Base-by-base conservation (phyloP, 208 protist genomes). In the Acanthamoeba triangularis region DNA sequence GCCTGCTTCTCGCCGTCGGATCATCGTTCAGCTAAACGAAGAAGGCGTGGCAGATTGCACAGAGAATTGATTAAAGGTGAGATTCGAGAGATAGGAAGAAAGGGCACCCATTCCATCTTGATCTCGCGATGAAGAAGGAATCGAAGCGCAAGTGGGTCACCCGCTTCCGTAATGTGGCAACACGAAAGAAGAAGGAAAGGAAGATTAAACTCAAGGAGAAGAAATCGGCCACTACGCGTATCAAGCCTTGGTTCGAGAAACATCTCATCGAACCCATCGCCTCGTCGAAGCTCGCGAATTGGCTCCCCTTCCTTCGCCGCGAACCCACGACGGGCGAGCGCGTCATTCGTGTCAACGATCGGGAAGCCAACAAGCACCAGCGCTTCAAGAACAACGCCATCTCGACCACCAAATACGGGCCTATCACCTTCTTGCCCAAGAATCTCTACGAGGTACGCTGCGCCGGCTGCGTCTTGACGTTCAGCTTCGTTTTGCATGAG, bases 391-490 rank as follows among this genome's bases (percentile, higher is more conserved):
- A 96, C 87, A 99, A 99, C 96, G 97, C 95, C 23, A 97, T 99
- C 18, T 96, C 96, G 44, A 99, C 99, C 69, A 98, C 98, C 80
- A 99, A 99, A 94, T 99, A 99, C 97, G 99, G 98, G 4, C 33
- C 98, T 0, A 95, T 98, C 5, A 99, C 98, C 61, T 99, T 99
- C 96, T 33, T 99, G 1, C 98, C 98, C 80, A 98, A 98, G 63
- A 99, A 99, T 72, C 96, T 99, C 13, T 99, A 98, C 85, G 99
- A 99, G 96, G 80, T 88, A 37, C 74, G 16, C 8, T 61, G 25
- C 28, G n/a, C n/a, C n/a, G n/a, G n/a, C n/a, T n/a, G n/a, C n/a
- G 25, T 8, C 25, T 30, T 65, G 20, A 6, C 23, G 59, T 25
- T 30, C 59, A 8, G 30, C 3, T 30, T n/a, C 25, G 1, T n/a